Base-by-base conservation (phyloP, 2,329 filamentous ascomycete genomes). In the Diaporthe sp. region DNA sequence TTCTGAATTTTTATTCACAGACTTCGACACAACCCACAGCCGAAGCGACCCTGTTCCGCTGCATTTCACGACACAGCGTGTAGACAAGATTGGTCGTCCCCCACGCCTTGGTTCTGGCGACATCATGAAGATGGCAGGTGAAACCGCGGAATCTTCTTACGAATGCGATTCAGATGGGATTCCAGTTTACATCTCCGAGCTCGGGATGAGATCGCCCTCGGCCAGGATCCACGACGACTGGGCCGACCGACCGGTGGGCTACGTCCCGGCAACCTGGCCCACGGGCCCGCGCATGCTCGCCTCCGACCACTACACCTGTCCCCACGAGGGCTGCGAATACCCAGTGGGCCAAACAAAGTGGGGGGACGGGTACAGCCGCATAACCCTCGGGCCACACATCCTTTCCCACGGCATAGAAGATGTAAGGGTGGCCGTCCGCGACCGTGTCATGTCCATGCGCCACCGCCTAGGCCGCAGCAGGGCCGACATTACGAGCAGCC, bases 241-340 rank as follows among this genome's bases (percentile, higher is more conserved):
- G 47, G 37, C 20, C 25, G 68, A 57, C 10, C n/a, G n/a, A 7
- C 44, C 65, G 4, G 55, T 63, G 44, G 31, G 73, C 55, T 68
- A 53, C 31, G 44, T 74, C 34, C 73, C 73, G 6, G 28, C 44
- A 0, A 20, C n/a, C n/a, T 42, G 25, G 22, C 73, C 73, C 25
- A 25, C 51, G 9, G 73, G 73, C 1, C 65, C 73, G 8, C 55
- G 55, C 22, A 53, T 63, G 6, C 53, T 74, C 0, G 5, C 34
- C 17, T 8, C 55, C 20, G 65, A 28, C 22, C 44, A 34, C 55
- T 74, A 71, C 44, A 8, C 3, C n/a, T 71, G 73, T 39, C 73
- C 73, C 25, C 31, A n/a, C 25, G 17, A 47, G 9, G 57, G 20
- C 6, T 74, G 73, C 47, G 15, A 15, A 1, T 9, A 44, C 7